Conservation (phyloP, 2,329 filamentous ascomycete genomes). For the Alternaria consortialis region DNA sequence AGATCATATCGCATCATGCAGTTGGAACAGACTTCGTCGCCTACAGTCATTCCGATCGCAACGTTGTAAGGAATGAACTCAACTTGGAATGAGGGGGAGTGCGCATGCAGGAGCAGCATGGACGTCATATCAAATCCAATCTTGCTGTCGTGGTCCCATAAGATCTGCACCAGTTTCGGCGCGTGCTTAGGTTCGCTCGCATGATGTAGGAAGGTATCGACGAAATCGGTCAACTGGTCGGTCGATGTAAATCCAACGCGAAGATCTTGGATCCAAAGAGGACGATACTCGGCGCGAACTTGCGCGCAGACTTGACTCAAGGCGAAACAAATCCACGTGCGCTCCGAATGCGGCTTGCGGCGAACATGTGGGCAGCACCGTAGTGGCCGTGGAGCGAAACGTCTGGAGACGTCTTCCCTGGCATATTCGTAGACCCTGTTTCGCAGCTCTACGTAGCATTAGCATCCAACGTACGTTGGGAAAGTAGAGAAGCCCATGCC, state of each 20-base stretch:
- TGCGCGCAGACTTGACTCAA: conserved; percentile 1
- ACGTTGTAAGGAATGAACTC: neutral
- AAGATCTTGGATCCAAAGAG: neutral
- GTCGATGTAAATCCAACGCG: neutral
- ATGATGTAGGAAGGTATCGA: neutral
- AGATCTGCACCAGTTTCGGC: neutral
- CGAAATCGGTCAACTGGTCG: neutral
- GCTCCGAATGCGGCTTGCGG: neutral
- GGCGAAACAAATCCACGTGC: neutral
- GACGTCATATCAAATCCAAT: no score
- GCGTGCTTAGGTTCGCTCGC: neutral
- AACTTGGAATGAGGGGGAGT: neutral
- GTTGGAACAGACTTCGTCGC: neutral
- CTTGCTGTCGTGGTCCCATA: neutral
- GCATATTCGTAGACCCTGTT: neutral
- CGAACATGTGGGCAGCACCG: no score
- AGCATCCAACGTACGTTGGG: neutral
- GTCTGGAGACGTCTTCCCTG: neutral
- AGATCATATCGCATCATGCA: neutral
- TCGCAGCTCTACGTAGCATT: rapidly evolving
- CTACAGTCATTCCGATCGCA: neutral
- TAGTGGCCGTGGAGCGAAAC: neutral
- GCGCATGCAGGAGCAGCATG: neutral
- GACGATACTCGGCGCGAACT: conserved; percentile 10
- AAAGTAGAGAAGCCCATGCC: neutral